phyloP scores from a whole-genome alignment of 2,329 filamentous ascomycete species.

The Exophiala oligosperma region DNA sequence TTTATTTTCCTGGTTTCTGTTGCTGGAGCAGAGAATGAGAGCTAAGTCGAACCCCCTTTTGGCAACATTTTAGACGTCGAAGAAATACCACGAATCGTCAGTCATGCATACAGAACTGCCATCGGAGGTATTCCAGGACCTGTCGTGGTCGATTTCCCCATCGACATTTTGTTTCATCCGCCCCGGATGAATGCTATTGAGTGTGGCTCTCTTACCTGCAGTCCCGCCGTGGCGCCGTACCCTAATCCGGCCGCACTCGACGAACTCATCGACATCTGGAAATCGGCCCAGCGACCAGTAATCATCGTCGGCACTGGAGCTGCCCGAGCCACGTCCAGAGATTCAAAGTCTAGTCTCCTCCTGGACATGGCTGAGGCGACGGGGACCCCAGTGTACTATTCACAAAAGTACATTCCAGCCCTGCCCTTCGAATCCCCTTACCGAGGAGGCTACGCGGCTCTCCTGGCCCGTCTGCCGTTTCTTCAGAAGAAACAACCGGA shows the following conservation, averaged over 20 bases:
- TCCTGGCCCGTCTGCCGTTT: conserved; percentile 35
- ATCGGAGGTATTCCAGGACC: conserved; percentile 43
- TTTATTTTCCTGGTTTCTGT: too few species aligned
- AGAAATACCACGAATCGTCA: conserved; percentile 48
- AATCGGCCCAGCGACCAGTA: conserved; percentile 39
- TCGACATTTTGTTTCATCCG: conserved; percentile 45
- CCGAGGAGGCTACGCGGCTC: conserved; percentile 37
- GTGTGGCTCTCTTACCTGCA: conserved; percentile 43
- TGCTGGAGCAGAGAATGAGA: too few species aligned
- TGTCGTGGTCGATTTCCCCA: conserved; percentile 32
- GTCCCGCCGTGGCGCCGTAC: conserved; percentile 35
- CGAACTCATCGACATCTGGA: conserved; percentile 35
- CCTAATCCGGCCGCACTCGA: conserved; percentile 40
- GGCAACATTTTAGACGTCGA: conserved; percentile 33
- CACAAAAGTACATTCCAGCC: conserved; percentile 29
- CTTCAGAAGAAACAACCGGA: conserved; percentile 38
- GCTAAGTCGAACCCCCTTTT: too few species aligned
- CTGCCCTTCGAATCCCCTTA: conserved; percentile 35
- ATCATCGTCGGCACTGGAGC: conserved; percentile 46
- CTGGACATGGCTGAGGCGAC: conserved; percentile 37
- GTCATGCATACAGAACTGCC: conserved; percentile 43
- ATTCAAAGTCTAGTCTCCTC: conserved; percentile 33
- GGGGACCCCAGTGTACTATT: conserved; percentile 44
- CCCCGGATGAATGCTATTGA: conserved; percentile 39
- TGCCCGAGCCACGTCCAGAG: conserved; percentile 22